Base-by-base conservation (phyloP, 2,329 filamentous ascomycete genomes). In the Nothophoma quercina region DNA sequence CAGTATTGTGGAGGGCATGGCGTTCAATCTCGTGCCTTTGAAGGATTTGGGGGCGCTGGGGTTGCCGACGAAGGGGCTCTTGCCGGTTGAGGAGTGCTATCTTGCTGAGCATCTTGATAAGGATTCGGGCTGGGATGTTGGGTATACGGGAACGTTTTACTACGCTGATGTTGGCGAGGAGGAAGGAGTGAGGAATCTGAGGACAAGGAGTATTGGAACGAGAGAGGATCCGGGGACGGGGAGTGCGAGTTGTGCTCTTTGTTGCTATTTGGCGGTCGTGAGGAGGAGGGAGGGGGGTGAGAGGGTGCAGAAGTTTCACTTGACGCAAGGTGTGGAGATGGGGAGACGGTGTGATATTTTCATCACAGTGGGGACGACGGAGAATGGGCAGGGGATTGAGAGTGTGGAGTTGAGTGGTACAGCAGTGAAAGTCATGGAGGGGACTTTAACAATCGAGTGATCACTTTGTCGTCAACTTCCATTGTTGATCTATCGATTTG, bases 1-100 rank as follows among this genome's bases (percentile, higher is more conserved):
- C 1, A 73, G 68, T 34, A 77, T 91, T 28, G 88, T 91, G 15
- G 84, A 83, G 35, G 89, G 88, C 43, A 88, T 92, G 85, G 83
- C 83, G 1, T 91, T 91, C 70, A 73, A 85, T 29, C 81, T 89
- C 23, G 77, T 88, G 10, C 73, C 81, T 54, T 77, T 93, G 22
- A 75, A 81, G 0, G 80, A 79, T 45, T 72, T 90, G 4, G 83
- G 84, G 13, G 78, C 82, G 9, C 51, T 69, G 1, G 64, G 34
- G 2, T 28, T 49, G 16, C 51, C 44, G 1, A 50, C 39, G 1
- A 23, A 49, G 7, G 58, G 53, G 1, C 40, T 53, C 3, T 77
- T 93, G 4, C 62, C 56, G 3, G 13, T 60, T 2, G 69, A 12
- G 59, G 75, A 51, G 49, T 8, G 64, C 63, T 50, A 63, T 62